Conservation (phyloP, 169 alveolate species). For the Plasmodium billcollinsi region DNA sequence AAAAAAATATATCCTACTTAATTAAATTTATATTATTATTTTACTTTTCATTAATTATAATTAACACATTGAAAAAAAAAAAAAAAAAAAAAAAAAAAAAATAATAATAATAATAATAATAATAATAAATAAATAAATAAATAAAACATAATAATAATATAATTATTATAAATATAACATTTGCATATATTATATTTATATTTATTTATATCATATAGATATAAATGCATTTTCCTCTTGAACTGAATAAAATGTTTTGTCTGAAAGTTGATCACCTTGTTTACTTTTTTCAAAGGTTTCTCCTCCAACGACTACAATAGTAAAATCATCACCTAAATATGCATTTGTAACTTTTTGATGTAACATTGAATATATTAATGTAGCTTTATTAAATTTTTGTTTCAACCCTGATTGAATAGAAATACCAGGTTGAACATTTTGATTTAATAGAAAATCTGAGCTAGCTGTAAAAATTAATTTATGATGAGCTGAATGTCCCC, state of each 20-base stretch:
- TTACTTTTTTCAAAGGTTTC: conserved; percentile 24
- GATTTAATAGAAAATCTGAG: conserved; percentile 83
- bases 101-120: too few species aligned
- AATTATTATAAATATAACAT: too few species aligned
- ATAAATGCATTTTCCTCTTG: conserved; percentile 63
- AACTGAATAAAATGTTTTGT: conserved; percentile 39
- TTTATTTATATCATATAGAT: conserved; percentile 20
- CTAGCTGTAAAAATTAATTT: conserved; percentile 88
- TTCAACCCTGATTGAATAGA: conserved; percentile 87
- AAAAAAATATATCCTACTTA: too few species aligned
- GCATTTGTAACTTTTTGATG: conserved; percentile 85
- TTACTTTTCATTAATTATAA: too few species aligned
- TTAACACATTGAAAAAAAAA: too few species aligned
- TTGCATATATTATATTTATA: too few species aligned
- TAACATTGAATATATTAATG: conserved; percentile 82
- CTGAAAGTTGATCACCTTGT: conserved; percentile 39
- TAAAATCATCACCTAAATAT: conserved; percentile 83
- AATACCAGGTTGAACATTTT: conserved; percentile 89
- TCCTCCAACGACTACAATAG: conserved; percentile 86
- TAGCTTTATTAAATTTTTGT: conserved; percentile 78
- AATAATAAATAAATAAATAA: too few species aligned
- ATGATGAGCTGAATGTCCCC: conserved; percentile 92
- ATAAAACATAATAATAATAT: too few species aligned
- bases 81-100: too few species aligned
- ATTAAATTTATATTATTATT: too few species aligned